Percentiles rank a stretch among this genome's conserved stretches.
phyloP scores from a whole-genome alignment of 2,329 filamentous ascomycete genomes.

The Tympanopsis confertula region DNA sequence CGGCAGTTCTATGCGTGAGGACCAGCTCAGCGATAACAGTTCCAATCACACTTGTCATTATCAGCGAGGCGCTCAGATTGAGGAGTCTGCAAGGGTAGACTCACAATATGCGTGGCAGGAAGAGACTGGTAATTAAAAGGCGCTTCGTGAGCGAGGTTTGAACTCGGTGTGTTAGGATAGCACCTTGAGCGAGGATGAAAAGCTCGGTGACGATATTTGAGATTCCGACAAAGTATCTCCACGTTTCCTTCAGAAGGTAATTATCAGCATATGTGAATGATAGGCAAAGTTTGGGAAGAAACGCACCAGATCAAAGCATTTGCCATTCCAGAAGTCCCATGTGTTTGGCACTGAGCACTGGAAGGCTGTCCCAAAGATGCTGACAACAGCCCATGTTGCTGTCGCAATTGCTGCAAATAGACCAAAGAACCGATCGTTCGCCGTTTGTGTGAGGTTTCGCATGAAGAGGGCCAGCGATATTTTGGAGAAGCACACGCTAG shows the following conservation, averaged over 20 bases:
- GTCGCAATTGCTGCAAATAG: background rate
- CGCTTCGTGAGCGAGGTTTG: background rate
- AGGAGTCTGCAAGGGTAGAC: no score
- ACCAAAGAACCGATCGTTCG: background rate
- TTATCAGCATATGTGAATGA: no score
- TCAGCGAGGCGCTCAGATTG: no score
- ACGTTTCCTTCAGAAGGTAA: no score
- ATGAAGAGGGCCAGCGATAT: background rate
- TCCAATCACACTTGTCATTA: background rate
- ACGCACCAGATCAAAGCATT: constrained; percentile 1
- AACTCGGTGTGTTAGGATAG: background rate
- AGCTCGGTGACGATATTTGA: background rate
- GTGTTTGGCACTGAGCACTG: background rate
- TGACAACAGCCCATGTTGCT: background rate
- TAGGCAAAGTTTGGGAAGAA: no score
- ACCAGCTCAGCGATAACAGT: background rate
- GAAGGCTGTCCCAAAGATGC: background rate
- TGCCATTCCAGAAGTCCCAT: background rate
- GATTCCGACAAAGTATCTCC: background rate
- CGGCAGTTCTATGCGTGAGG: background rate
- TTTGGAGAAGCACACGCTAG: background rate
- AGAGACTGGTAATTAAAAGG: background rate
- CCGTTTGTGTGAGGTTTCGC: background rate
- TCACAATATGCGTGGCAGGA: background rate
- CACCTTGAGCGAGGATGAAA: background rate